A percentile compares a stretch with the other conserved stretches of the same genome.
These are phyloP conservation scores for Bjerkandera adusta DNA, from an alignment of 1,284 basidiomycete species.

Conservation along the genomic window DNA sequence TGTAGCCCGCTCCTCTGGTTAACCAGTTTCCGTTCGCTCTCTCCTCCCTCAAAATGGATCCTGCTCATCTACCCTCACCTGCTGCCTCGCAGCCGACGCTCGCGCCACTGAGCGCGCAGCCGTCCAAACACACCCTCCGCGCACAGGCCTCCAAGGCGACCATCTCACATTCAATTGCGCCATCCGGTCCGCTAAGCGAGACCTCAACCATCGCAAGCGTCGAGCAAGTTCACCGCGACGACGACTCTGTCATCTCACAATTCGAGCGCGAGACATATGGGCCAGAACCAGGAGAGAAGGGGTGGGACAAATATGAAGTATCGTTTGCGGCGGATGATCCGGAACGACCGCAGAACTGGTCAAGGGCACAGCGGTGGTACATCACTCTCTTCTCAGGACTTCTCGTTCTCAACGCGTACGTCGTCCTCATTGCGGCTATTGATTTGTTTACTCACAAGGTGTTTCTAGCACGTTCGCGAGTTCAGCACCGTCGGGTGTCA, in stretches of 20 bases:
- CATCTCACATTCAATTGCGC: constrained; percentile 7
- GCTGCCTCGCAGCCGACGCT: neutral
- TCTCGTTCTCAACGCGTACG: constrained; percentile 67
- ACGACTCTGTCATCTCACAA: constrained; percentile 28
- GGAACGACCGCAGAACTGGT: constrained; percentile 60
- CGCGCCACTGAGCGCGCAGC: neutral
- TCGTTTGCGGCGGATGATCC: constrained; percentile 37
- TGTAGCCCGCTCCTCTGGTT: too few species aligned
- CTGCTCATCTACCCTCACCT: neutral
- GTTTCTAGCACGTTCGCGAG: constrained; percentile 57
- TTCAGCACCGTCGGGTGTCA: constrained; percentile 50
- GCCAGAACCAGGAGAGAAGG: constrained; percentile 26
- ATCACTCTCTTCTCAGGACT: constrained; percentile 59
- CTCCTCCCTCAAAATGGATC: constrained; percentile 3
- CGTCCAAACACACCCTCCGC: neutral
- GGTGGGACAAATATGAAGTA: constrained; percentile 38
- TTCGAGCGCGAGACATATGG: constrained; percentile 27
- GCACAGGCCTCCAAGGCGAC: neutral
- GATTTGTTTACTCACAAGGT: neutral
- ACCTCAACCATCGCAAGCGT: constrained; percentile 8
- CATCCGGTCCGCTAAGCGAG: constrained; percentile 8
- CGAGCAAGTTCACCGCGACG: constrained; percentile 11
- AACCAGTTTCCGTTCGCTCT: neutral
- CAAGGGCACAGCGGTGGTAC: constrained; percentile 54
- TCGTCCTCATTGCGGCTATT: constrained; percentile 5